phyloP scores from a whole-genome alignment of 352 stramenopile species.

The Pythium brachiatum region DNA sequence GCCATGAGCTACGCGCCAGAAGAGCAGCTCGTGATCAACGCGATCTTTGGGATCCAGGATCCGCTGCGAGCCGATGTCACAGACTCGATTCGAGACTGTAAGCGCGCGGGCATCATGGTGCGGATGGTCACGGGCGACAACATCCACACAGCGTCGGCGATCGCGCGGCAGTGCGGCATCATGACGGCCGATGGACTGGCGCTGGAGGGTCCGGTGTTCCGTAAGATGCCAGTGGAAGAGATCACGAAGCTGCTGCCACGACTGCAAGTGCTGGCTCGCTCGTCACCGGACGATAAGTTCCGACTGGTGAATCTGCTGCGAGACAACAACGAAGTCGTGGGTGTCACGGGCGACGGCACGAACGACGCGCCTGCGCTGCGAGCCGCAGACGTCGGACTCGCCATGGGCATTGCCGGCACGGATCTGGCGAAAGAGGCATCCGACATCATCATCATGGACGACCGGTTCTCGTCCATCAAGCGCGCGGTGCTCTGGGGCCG shows the following conservation, averaged over 20 bases:
- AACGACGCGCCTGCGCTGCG: constrained; percentile 78
- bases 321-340: constrained; percentile 69
- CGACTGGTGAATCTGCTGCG: constrained; percentile 90
- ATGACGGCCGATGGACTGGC: constrained; percentile 87
- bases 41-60: constrained; percentile 96
- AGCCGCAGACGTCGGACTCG: constrained; percentile 67
- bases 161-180: constrained; percentile 96
- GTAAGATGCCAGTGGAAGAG: constrained; percentile 72
- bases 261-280: constrained; percentile 91
- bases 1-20: constrained; percentile 60
- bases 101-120: constrained; percentile 96
- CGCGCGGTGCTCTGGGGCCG: constrained; percentile 77
- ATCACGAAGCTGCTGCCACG: constrained; percentile 58
- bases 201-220: constrained; percentile 92
- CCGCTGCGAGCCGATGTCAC: constrained; percentile 93
- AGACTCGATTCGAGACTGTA: constrained; percentile 92
- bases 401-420: constrained; percentile 81
- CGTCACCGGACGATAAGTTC: constrained; percentile 97
- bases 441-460: constrained; percentile 88
- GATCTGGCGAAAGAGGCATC: constrained; percentile 81
- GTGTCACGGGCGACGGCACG: constrained; percentile 76
- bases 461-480: constrained; percentile 82
- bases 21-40: constrained; percentile 73
- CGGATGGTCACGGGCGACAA: constrained; percentile 99
- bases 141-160: constrained; percentile 95